phyloP scores from a whole-genome alignment of 1,284 basidiomycete species.

The Acaromyces ingoldii region DNA sequence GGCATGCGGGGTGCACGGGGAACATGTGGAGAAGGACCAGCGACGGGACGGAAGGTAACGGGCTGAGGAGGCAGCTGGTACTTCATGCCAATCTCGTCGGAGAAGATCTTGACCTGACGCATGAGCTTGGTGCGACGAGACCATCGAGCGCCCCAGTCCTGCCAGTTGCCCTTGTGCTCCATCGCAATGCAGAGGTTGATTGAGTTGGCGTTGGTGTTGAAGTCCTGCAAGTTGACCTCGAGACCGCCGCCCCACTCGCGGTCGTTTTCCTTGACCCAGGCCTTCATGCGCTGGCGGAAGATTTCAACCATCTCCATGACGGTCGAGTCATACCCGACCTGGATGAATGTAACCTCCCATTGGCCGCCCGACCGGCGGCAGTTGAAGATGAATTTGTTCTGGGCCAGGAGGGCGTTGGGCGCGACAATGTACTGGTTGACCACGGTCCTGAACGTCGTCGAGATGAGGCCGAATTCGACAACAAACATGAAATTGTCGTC shows the following conservation, averaged over 20 bases:
- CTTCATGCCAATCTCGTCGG: conserved; percentile 30
- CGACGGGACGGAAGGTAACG: conserved; percentile 33
- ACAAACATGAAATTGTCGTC: conserved; percentile 50
- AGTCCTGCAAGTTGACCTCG: conserved; percentile 49
- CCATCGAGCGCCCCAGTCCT: conserved; percentile 75
- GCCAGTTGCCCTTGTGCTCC: conserved; percentile 78
- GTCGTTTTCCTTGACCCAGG: conserved; percentile 64
- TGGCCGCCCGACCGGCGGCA: conserved; percentile 52
- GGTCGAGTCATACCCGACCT: conserved; percentile 46
- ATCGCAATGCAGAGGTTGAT: conserved; percentile 58
- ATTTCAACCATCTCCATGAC: conserved; percentile 59
- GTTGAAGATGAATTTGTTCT: conserved; percentile 68
- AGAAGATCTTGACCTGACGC: conserved; percentile 34
- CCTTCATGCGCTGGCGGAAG: conserved; percentile 60
- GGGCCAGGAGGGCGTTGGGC: conserved; percentile 71
- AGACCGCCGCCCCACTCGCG: conserved; percentile 55
- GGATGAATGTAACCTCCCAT: conserved; percentile 66
- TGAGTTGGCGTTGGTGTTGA: conserved; percentile 44
- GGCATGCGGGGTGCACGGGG: not conserved
- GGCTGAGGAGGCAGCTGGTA: conserved; percentile 43
- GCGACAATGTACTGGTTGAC: conserved; percentile 73
- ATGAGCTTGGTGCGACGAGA: conserved; percentile 43
- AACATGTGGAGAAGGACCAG: conserved; percentile 2
- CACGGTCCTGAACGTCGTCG: conserved; percentile 71
- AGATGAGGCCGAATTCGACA: conserved; percentile 66